phyloP scores from a whole-genome alignment of 345 rosid species.

The Gossypium stocksii region DNA sequence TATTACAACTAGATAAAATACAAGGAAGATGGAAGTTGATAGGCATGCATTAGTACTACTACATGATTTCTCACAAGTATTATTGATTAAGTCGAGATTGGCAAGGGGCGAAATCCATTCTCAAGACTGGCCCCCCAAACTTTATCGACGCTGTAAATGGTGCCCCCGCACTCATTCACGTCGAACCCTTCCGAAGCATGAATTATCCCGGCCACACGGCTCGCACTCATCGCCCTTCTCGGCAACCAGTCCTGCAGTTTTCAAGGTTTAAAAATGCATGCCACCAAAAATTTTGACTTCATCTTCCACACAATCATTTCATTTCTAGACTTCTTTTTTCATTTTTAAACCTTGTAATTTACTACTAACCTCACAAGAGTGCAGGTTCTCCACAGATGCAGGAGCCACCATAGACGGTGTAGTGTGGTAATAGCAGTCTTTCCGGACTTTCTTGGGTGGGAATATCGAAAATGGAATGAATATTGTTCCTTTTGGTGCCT shows the following conservation, averaged over 20 bases:
- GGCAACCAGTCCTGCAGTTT: slow-evolving; percentile 54
- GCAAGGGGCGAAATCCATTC: slow-evolving; percentile 47
- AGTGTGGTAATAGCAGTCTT: slow-evolving; percentile 51
- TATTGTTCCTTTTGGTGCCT: slow-evolving; percentile 25
- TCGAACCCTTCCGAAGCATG: slow-evolving; percentile 54
- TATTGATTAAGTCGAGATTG: neutral
- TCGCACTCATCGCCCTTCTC: slow-evolving; percentile 54
- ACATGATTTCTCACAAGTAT: neutral
- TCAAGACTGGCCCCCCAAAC: slow-evolving; percentile 46
- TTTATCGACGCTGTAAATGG: slow-evolving; percentile 13
- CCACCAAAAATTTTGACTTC: neutral
- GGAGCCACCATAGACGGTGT: slow-evolving; percentile 58
- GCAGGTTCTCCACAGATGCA: slow-evolving; percentile 39
- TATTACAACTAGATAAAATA: neutral
- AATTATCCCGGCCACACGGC: slow-evolving; percentile 49
- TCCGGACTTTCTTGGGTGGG: slow-evolving; percentile 44
- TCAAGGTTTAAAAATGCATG: neutral
- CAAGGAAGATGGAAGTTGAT: neutral
- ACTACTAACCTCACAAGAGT: slow-evolving; percentile 61
- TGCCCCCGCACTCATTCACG: slow-evolving; percentile 42
- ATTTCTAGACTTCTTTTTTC: neutral
- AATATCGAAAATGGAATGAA: slow-evolving; percentile 45
- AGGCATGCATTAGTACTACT: neutral
- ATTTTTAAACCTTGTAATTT: neutral
- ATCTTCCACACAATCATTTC: neutral